Conservation (phyloP, 2,329 filamentous ascomycete species). For the Akanthomyces uredinophilus region DNA sequence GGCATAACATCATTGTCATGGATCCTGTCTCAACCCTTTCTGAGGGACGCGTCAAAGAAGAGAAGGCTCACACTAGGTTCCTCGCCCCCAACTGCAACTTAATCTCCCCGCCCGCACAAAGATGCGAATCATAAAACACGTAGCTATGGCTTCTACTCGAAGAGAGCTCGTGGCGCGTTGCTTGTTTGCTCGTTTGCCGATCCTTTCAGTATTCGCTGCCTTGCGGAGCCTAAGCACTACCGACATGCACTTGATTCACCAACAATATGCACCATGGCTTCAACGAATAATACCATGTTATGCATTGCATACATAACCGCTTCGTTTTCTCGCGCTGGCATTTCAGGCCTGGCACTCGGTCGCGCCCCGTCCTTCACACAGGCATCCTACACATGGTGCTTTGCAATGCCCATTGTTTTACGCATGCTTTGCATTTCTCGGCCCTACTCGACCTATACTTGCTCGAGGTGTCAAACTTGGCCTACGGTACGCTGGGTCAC, state of each 20-base stretch:
- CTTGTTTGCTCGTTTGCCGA: neutral
- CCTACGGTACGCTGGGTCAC: neutral
- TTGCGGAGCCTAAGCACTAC: neutral
- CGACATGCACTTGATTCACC: too few species aligned
- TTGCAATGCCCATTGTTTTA: neutral
- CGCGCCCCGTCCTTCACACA: neutral
- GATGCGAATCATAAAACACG: too few species aligned
- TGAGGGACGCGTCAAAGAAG: neutral
- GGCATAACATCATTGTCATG: conserved; percentile 1
- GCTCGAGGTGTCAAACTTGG: neutral
- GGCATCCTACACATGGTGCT: neutral
- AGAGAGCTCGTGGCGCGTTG: neutral
- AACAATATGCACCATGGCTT: neutral
- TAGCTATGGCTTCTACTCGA: too few species aligned
- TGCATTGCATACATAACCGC: neutral
- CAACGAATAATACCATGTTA: neutral
- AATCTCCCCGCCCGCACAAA: neutral
- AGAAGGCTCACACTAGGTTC: neutral
- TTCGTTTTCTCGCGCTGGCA: too few species aligned
- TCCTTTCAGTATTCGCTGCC: neutral
- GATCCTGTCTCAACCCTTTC: neutral
- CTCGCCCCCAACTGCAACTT: neutral
- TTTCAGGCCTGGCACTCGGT: too few species aligned
- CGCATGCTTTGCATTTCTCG: neutral
- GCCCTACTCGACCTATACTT: neutral